These are phyloP conservation scores for Dinochytrium kinnereticum DNA, from an alignment of 371 early-diverging fungal species.

Conservation along the genomic window DNA sequence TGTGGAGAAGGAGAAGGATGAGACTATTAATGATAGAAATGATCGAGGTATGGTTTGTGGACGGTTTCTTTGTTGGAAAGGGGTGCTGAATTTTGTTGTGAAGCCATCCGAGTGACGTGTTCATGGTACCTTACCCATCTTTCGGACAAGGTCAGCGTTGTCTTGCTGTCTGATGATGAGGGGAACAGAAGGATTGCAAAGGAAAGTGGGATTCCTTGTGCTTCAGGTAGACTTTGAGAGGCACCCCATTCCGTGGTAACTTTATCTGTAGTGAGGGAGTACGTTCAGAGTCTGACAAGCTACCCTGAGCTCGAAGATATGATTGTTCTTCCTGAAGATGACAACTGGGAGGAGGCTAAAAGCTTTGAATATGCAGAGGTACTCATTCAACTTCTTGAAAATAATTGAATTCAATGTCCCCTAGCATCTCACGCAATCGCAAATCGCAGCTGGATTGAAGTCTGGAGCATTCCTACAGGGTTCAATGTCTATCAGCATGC, in stretches of 20 bases:
- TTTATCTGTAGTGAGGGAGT: constrained; percentile 50
- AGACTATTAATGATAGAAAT: constrained; percentile 92
- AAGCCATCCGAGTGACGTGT: constrained; percentile 84
- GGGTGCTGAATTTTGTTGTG: no score
- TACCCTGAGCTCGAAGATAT: constrained; percentile 88
- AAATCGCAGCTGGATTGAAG: constrained; percentile 85
- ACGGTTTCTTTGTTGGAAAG: not conserved
- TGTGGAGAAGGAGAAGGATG: constrained; percentile 78
- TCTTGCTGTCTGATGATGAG: constrained; percentile 88
- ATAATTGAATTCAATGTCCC: not conserved
- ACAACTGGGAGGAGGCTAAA: constrained; percentile 57
- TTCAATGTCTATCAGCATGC: constrained; percentile 75
- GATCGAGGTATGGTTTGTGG: constrained; percentile 69
- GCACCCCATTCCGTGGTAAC: not conserved
- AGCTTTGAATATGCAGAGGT: constrained; percentile 48
- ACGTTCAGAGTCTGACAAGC: constrained; percentile 52
- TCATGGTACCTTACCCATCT: constrained; percentile 86
- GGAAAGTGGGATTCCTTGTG: constrained; percentile 65
- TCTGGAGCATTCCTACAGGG: constrained; percentile 82
- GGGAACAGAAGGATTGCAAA: constrained; percentile 79
- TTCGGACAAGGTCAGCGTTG: constrained; percentile 37
- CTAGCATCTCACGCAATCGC: constrained; percentile 70
- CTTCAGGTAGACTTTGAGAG: constrained; percentile 52
- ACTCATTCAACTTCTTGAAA: not conserved
- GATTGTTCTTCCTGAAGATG: constrained; percentile 68